Percentiles rank a stretch among this genome's conserved stretches.
Conservation (phyloP, 2,329 filamentous ascomycete species). For the Fusarium sulawesiense region DNA sequence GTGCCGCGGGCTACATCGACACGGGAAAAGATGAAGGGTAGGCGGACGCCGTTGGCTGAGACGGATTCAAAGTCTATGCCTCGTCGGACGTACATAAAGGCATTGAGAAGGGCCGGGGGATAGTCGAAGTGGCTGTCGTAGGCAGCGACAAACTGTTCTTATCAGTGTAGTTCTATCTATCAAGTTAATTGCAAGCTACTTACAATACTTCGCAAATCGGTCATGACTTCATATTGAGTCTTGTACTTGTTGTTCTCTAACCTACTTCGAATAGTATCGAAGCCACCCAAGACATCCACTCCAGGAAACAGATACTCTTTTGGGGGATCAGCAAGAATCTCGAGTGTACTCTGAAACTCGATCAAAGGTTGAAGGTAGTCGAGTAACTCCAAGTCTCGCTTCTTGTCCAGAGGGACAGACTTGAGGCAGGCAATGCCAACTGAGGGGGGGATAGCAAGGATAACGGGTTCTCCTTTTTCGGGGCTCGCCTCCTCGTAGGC, state of each 20-base stretch:
- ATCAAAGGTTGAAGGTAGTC: conserved; percentile 39
- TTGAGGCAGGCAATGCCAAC: conserved; percentile 42
- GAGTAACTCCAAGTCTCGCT: conserved; percentile 40
- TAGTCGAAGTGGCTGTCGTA: conserved; percentile 45
- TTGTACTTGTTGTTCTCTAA: conserved; percentile 34
- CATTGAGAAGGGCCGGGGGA: conserved; percentile 38
- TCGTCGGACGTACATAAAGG: conserved; percentile 30
- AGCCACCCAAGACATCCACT: conserved; percentile 38
- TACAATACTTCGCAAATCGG: conserved; percentile 40
- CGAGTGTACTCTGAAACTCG: conserved; percentile 41
- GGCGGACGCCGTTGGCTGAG: conserved; percentile 28
- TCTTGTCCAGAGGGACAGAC: conserved; percentile 41
- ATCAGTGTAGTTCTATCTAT: background rate
- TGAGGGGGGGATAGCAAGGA: conserved; percentile 35
- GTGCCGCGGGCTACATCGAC: conserved; percentile 34
- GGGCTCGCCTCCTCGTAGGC: conserved; percentile 27
- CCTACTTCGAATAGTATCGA: conserved; percentile 32
- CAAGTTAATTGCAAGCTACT: no score
- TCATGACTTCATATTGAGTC: conserved; percentile 43
- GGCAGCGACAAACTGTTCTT: conserved; percentile 32
- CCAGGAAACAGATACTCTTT: conserved; percentile 41
- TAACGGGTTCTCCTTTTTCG: conserved; percentile 7
- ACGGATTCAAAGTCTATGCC: conserved; percentile 34
- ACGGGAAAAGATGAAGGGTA: conserved; percentile 36
- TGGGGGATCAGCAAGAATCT: conserved; percentile 39